Base-by-base conservation (phyloP, 2,329 filamentous ascomycete genomes). In the Gyromitra esculenta region DNA sequence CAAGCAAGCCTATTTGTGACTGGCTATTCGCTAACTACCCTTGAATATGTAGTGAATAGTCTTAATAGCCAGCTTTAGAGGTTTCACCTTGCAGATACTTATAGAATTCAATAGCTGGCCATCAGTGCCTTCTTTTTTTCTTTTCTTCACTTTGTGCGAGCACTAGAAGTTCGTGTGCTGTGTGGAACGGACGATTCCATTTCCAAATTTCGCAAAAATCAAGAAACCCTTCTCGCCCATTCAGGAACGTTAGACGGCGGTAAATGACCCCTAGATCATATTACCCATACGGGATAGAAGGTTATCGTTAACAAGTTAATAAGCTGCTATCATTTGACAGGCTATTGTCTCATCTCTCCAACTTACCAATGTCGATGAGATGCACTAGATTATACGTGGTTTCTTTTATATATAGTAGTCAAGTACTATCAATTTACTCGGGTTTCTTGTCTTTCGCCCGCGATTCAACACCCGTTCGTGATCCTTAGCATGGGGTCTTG, bases 241-340 rank as follows among this genome's bases (percentile, higher is more conserved):
- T 43, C 43, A 39, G 62, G 62, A 21, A 65, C 18, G 18, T 21
- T 21, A 21, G 18, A 21, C 43, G 5, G 52, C 62, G 13, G 62
- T 65, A 65, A 21, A 11, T 11, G 6, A 15, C 13, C 48, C 25
- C 25, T 25, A 9, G 25, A 5, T 11, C 25, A 48, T 43, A 1
- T 7, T 35, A 13, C 15, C 15, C 18, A 18, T 21, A 52, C n/a
- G n/a, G 2, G 1, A 8, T 45, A 45, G 41, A 15, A 9, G 18
- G 18, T 21, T 7, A 6, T 7, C 18, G 48, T n/a, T 52, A 8
- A 52, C 18, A 52, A 6, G 8, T 25, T 52, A 8, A 18, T 18
- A 65, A 45, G 45, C 62, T 37, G 62, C 62, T n/a, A 65, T 65
- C 37, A 65, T 65, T 25, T 65, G 43, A 35, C 62, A 65, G 37